These are phyloP conservation scores for Globisporangium abappressorium DNA, from an alignment of 352 stramenopile genomes.

Conservation along the genomic window DNA sequence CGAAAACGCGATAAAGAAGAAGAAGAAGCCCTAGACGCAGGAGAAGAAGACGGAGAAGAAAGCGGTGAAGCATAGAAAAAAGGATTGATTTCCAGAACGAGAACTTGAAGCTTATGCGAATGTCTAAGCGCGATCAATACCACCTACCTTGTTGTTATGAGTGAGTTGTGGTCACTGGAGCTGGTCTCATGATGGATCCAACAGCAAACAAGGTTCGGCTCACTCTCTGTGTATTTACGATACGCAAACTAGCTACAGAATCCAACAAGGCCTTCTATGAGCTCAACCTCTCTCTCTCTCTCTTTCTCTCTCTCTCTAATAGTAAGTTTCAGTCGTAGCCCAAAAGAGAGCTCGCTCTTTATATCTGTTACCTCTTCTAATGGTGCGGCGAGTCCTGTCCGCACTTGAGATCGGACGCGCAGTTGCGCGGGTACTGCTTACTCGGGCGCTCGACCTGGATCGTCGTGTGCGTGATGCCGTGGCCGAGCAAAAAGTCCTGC, in stretches of 20 bases:
- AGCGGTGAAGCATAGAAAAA: neutral
- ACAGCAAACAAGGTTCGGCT: no score
- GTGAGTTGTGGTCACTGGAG: no score
- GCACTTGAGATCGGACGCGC: conserved; percentile 60
- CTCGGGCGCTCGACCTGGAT: conserved; percentile 83
- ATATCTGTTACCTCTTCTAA: conserved; percentile 6
- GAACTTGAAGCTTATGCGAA: neutral
- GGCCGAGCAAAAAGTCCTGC: conserved; percentile 69
- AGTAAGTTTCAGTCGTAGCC: neutral
- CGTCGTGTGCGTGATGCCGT: conserved; percentile 86
- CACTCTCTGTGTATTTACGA: no score
- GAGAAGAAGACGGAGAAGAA: neutral
- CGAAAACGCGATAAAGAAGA: neutral
- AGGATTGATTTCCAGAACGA: neutral
- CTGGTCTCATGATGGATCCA: no score
- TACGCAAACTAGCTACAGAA: neutral
- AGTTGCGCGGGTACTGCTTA: conserved; percentile 73
- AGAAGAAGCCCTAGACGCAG: neutral
- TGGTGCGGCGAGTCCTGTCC: conserved; percentile 73
- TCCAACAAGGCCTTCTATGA: neutral
- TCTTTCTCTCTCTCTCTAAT: neutral
- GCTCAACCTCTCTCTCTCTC: neutral
- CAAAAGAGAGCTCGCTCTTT: neutral
- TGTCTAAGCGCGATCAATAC: no score
- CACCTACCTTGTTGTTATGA: no score